phyloP scores from a whole-genome alignment of 2,329 filamentous ascomycete species.

The Paecilomyces fulvus region DNA sequence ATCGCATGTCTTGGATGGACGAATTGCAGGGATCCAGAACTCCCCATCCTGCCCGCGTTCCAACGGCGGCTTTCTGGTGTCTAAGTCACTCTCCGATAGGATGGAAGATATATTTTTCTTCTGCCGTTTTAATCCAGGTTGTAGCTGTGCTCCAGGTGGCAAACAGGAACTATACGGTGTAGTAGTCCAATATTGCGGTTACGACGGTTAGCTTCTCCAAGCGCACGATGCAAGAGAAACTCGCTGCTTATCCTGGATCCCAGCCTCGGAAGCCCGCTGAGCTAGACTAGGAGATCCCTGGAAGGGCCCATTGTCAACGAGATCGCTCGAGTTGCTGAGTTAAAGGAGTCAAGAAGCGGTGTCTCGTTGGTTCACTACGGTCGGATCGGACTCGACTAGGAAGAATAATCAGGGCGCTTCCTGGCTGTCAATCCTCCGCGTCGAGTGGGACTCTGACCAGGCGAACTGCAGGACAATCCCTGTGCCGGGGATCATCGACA shows the following conservation, averaged over 20 bases:
- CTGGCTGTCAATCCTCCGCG: not conserved
- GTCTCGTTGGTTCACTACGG: not conserved
- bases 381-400: not conserved
- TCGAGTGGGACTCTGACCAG: not conserved
- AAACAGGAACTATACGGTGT: no score
- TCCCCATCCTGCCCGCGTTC: not conserved
- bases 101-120: no score
- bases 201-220: not conserved
- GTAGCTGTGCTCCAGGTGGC: no score
- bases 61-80: not conserved
- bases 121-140: no score
- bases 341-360: not conserved
- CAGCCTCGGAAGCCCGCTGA: not conserved
- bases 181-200: not conserved
- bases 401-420: not conserved
- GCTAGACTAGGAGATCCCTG: not conserved
- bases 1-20: not conserved
- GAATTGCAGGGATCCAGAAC: not conserved
- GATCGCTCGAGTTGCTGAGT: not conserved
- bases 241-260: not conserved
- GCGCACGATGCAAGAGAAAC: not conserved
- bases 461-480: not conserved
- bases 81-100: no score
- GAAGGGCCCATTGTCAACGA: not conserved
- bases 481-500: not conserved